phyloP scores from a whole-genome alignment of 306 rosid genomes.

The Vigna reflexopilosa region DNA sequence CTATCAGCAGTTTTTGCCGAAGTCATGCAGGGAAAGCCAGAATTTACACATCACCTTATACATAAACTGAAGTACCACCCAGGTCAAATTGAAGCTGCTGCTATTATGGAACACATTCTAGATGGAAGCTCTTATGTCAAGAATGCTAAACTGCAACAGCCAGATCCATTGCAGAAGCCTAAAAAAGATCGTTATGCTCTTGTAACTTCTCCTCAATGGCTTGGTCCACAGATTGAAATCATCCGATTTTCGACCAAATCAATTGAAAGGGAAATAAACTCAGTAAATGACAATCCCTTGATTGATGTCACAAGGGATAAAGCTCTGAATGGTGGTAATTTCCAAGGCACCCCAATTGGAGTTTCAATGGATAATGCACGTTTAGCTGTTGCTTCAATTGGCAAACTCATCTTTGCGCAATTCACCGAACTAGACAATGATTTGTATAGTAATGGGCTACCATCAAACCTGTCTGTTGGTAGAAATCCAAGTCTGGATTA shows the following conservation, averaged over 20 bases:
- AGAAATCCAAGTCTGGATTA: conserved; percentile 61
- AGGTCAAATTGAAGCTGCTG: conserved; percentile 59
- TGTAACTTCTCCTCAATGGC: conserved; percentile 62
- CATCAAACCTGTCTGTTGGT: conserved; percentile 54
- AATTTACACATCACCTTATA: conserved; percentile 55
- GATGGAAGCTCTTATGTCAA: conserved; percentile 55
- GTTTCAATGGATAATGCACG: conserved; percentile 60
- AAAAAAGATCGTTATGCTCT: conserved; percentile 59
- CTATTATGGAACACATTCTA: conserved; percentile 58
- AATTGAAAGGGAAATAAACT: conserved; percentile 58
- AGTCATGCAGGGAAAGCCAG: conserved; percentile 57
- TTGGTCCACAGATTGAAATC: conserved; percentile 61
- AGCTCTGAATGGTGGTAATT: conserved; percentile 55
- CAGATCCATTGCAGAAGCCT: conserved; percentile 57
- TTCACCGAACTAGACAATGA: conserved; percentile 57
- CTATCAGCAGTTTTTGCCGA: conserved; percentile 53
- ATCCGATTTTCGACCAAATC: conserved; percentile 53
- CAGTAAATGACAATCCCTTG: conserved; percentile 60
- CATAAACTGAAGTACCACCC: conserved; percentile 59
- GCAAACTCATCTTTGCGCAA: conserved; percentile 60
- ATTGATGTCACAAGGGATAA: conserved; percentile 47
- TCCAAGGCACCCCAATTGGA: conserved; percentile 65
- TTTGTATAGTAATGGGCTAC: conserved; percentile 54
- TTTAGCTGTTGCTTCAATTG: conserved; percentile 57
- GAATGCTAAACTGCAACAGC: conserved; percentile 30